Base-by-base conservation (phyloP, 768 basidiomycete genomes). In the Pluteus cervinus region DNA sequence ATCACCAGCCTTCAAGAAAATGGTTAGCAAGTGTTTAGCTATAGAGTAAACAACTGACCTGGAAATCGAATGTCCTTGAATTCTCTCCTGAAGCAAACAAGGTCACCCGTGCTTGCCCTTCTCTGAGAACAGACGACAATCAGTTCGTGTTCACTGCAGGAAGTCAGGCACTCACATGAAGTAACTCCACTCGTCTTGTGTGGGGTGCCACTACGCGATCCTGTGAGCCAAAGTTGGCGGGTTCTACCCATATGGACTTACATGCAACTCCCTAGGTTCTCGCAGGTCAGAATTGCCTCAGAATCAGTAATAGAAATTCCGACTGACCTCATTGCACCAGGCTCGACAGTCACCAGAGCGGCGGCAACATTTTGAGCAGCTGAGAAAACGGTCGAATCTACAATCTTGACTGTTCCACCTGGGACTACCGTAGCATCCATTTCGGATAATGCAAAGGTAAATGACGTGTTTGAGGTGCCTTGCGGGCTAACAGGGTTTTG, bases 161-260 rank as follows among this genome's bases (percentile, higher is more conserved):
- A n/a, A n/a, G n/a, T n/a, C n/a, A n/a, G n/a, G n/a, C n/a, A n/a
- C n/a, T n/a, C n/a, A n/a, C 77, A 79, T 37, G 68, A 68, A 75
- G 53, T 67, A 75, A 33, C 58, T 65, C 79, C 79, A 81, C 56
- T 81, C 79, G 42, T 79, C 75, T 47, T 76, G 63, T 8, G 74
- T 76, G 6, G 81, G 81, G 45, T 83, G 81, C 81, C 81, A 83
- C 79, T 80, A 40, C 5, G 10, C 43, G 22, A 43, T 21, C 7
- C 43, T 12, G 50, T 39, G 21, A 24, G 26, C 12, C 33, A 11
- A 3, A 26, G 14, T 14, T 22, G 8, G 1, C 9, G 30, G n/a
- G 8, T 14, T 17, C 7, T 9, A 7, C 4, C 14, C 11, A n/a
- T n/a, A n/a, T n/a, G n/a, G 18, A 50, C 67, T 46, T 53, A 74